phyloP scores from a whole-genome alignment of 192 early-diverging fungal genomes.

The Spinellus fusiger region DNA sequence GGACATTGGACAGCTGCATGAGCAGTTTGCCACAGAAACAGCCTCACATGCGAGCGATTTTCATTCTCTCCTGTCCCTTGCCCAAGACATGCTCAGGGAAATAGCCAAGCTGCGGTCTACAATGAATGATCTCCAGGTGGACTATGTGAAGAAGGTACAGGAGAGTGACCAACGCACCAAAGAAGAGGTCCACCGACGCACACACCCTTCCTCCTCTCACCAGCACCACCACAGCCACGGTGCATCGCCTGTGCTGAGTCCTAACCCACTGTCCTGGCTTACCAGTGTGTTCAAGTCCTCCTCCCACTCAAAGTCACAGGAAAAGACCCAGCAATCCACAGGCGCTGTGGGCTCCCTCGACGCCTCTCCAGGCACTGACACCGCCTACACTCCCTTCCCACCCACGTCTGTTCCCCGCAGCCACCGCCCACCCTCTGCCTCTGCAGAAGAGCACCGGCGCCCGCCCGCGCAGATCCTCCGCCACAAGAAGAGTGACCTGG shows the following conservation, averaged over 20 bases:
- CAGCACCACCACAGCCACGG: neutral
- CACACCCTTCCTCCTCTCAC: too few species aligned
- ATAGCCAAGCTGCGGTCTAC: constrained; percentile 46
- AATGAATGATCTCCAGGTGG: constrained; percentile 54
- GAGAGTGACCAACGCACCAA: constrained; percentile 4
- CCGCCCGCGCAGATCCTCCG: neutral
- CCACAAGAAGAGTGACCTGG: constrained; percentile 9
- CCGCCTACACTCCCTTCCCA: neutral
- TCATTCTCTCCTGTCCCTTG: constrained; percentile 37
- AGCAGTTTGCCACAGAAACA: constrained; percentile 44
- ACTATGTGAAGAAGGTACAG: constrained; percentile 52
- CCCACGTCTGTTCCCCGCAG: neutral
- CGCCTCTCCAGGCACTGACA: neutral
- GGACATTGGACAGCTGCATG: constrained; percentile 38
- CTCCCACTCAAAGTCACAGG: neutral
- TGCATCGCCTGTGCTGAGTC: neutral
- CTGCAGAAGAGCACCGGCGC: neutral
- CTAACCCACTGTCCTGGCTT: constrained; percentile 3
- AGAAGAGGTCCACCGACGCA: constrained; percentile 1
- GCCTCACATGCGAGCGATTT: constrained; percentile 28
- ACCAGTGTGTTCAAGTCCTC: constrained; percentile 6
- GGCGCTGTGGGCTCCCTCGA: too few species aligned
- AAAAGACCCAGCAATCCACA: neutral
- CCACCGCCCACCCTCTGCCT: neutral
- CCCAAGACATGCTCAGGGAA: constrained; percentile 44